Evolutionary conservation across 805 yeast species (phyloP).

Genomic region (Metschnikowia matae): DNA sequence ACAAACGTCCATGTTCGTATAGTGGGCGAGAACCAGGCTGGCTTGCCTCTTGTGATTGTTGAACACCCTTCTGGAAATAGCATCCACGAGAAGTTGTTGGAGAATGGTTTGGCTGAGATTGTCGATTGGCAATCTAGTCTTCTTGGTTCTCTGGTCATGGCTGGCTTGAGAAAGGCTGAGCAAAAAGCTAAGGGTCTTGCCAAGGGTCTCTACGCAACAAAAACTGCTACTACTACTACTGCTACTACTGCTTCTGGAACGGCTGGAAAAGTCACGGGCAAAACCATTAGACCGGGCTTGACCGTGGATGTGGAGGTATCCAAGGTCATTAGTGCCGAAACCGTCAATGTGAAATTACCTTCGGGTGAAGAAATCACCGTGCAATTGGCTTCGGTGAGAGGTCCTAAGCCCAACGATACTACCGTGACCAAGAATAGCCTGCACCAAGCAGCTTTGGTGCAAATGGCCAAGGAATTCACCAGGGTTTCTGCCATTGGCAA

Average conservation of each 20-base stretch:
- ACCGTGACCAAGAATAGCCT: constrained; percentile 34
- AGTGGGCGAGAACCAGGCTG: constrained; percentile 59
- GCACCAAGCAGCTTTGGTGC: constrained; percentile 49
- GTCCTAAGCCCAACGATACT: constrained; percentile 64
- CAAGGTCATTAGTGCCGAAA: constrained; percentile 65
- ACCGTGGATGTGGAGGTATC: constrained; percentile 51
- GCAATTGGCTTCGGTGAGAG: constrained; percentile 72
- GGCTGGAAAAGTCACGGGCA: constrained; percentile 8
- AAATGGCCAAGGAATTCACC: constrained; percentile 69
- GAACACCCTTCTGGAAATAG: constrained; percentile 72
- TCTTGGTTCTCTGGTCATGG: constrained; percentile 64
- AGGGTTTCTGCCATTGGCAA: constrained; percentile 70
- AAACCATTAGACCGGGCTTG: constrained; percentile 41
- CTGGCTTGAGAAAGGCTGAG: constrained; percentile 59
- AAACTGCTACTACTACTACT: not conserved
- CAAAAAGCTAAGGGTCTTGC: constrained; percentile 56
- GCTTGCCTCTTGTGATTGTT: constrained; percentile 55
- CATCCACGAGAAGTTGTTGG: constrained; percentile 62
- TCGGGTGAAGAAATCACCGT: constrained; percentile 57
- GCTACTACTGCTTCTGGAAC: constrained; percentile 7
- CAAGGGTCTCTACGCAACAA: constrained; percentile 44
- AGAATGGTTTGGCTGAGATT: constrained; percentile 68
- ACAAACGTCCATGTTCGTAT: constrained; percentile 49
- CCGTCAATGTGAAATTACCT: constrained; percentile 50
- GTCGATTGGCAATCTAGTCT: constrained; percentile 75